Percentiles rank a stretch among this genome's conserved stretches.
phyloP scores from a whole-genome alignment of 2,329 filamentous ascomycete species.

The Mariannaea sp. region DNA sequence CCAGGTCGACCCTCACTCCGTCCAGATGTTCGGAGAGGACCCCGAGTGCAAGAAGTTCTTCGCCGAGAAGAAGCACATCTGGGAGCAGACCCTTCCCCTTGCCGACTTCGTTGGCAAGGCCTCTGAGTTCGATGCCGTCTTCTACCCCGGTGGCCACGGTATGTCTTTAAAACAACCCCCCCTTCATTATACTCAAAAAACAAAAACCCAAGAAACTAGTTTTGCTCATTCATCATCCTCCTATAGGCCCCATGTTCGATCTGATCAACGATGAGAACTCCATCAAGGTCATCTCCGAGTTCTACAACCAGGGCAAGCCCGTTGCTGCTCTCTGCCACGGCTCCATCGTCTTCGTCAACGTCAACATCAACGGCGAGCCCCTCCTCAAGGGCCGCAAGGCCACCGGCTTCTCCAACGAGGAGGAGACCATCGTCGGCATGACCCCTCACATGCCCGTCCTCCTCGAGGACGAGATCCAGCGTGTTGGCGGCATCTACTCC shows the following conservation, averaged over 20 bases:
- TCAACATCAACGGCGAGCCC: conserved; percentile 56
- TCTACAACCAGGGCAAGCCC: conserved; percentile 64
- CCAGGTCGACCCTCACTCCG: conserved; percentile 63
- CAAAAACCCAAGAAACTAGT: too few relatives aligned
- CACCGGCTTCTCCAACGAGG: conserved; percentile 67
- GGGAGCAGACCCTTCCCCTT: conserved; percentile 66
- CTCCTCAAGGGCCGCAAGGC: conserved; percentile 61
- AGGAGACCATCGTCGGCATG: conserved; percentile 53
- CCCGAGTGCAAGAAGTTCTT: conserved; percentile 58
- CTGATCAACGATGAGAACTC: conserved; percentile 62
- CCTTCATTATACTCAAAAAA: too few relatives aligned
- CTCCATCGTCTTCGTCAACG: conserved; percentile 65
- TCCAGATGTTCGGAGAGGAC: conserved; percentile 61
- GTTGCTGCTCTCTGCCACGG: conserved; percentile 73
- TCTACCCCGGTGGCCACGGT: conserved; percentile 62
- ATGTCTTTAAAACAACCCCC: neutral
- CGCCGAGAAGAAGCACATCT: conserved; percentile 60
- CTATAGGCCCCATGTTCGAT: conserved; percentile 66
- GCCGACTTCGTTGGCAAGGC: conserved; percentile 60
- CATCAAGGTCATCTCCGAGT: conserved; percentile 65
- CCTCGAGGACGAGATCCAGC: conserved; percentile 60
- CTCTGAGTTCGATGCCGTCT: conserved; percentile 65
- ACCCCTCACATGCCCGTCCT: conserved; percentile 62
- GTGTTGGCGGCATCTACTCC: conserved; percentile 58
- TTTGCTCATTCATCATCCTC: neutral